A percentile compares a stretch with the other conserved stretches of the same genome.
Conservation (phyloP, 1,139 yeast genomes). For the Blastobotrys illinoisensis region DNA sequence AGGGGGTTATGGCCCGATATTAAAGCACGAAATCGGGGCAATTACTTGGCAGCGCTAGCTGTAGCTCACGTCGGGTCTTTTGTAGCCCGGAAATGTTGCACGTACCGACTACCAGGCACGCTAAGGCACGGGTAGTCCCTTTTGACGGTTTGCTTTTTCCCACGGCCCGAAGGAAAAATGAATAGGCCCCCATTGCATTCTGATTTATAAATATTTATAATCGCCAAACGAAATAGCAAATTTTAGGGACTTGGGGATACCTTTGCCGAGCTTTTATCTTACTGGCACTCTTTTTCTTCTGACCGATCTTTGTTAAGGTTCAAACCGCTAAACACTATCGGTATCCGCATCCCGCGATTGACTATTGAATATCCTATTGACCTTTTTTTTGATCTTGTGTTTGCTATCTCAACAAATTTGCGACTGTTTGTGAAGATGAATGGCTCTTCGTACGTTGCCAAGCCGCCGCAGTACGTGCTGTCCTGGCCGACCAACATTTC, state of each 20-base stretch:
- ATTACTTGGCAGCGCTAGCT: not conserved
- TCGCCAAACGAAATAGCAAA: not conserved
- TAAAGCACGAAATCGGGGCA: not conserved
- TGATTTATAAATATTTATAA: not conserved
- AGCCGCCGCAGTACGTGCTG: slow-evolving; percentile 27
- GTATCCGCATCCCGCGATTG: too few species aligned
- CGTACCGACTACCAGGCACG: not conserved
- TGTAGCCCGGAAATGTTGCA: not conserved
- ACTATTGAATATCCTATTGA: too few species aligned
- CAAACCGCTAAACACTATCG: too few species aligned
- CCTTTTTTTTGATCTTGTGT: too few species aligned
- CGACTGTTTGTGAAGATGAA: not conserved
- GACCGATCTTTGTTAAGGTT: too few species aligned
- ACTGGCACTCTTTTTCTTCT: too few species aligned
- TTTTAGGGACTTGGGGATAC: not conserved
- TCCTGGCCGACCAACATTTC: slow-evolving; percentile 28
- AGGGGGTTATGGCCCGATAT: not conserved
- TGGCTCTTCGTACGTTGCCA: slow-evolving; percentile 19
- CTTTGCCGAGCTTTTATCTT: too few species aligned
- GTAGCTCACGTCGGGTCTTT: not conserved
- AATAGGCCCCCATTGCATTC: not conserved
- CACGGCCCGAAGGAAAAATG: not conserved
- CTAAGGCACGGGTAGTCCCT: not conserved
- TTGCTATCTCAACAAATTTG: too few species aligned
- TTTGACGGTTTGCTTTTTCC: not conserved